Evolutionary conservation across 1,284 basidiomycete species (phyloP).

Genomic region (Leccinum angustisporum): DNA sequence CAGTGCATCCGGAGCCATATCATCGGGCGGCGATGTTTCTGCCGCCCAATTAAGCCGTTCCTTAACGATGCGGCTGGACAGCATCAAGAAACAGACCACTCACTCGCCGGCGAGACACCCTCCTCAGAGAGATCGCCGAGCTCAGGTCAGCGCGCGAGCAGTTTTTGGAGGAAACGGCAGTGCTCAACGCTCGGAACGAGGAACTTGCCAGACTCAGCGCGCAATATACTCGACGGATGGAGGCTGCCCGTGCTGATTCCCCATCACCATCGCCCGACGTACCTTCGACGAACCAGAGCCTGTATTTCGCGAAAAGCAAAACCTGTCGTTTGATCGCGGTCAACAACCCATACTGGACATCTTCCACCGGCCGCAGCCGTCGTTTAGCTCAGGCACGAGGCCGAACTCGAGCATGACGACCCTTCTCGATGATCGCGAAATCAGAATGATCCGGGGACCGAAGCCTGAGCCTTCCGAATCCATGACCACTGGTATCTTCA

Average conservation of each 20-base stretch:
- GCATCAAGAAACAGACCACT: conserved; percentile 82
- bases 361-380: conserved; percentile 24
- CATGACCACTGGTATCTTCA: conserved; percentile 56
- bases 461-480: conserved; percentile 28
- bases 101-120: conserved; percentile 75
- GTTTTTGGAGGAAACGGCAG: conserved; percentile 88
- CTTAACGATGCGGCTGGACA: conserved; percentile 85
- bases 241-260: conserved; percentile 43
- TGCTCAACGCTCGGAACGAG: conserved; percentile 89
- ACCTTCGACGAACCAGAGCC: conserved; percentile 18
- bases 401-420: conserved; percentile 26
- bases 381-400: conserved; percentile 27
- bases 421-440: conserved; percentile 32
- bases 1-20: conserved; percentile 27
- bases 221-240: conserved; percentile 77
- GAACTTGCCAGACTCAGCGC: conserved; percentile 85
- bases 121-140: conserved; percentile 84
- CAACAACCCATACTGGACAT: conserved; percentile 27
- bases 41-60: conserved; percentile 64
- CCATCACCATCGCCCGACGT: conserved; percentile 28
- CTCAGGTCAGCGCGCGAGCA: conserved; percentile 85
- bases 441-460: conserved; percentile 24
- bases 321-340: conserved; percentile 36
- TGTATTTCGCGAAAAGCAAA: conserved; percentile 33
- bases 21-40: conserved; percentile 41